Base-by-base conservation (phyloP, 257 asterid genomes). In the Nicotiana sylvestris region DNA sequence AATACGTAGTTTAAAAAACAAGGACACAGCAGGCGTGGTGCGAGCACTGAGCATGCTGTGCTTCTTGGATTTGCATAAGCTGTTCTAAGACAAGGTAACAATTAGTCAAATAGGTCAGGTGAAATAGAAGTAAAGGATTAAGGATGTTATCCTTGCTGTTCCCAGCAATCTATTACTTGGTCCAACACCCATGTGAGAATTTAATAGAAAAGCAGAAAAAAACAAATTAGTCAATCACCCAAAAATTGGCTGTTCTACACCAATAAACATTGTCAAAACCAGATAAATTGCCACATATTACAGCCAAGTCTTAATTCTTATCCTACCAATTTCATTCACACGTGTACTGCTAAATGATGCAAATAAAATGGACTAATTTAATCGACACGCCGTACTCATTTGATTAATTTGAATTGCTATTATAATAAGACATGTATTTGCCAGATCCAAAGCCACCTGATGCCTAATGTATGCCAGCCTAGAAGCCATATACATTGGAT, bases 401-500 rank as follows among this genome's bases (percentile, higher is more conserved):
- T 46, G 18, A 46, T 70, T 70, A 29, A 5, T 64, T 43, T 72
- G 61, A 0, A 12, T 46, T 78, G 8, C 18, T 17, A 32, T 78
- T 46, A 10, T 32, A 56, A 78, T 78, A 32, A 32, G 30, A 37
- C 82, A 57, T 37, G 35, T 12, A 43, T 25, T 66, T 11, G 62
- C 80, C 87, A 87, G 89, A 83, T 85, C 89, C 86, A 85, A 83
- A 49, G 78, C 84, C 90, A 83, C 87, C 86, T 84, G 91, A 74
- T 51, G 80, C 46, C 83, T 82, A 57, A 60, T 67, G 60, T 66
- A 60, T 70, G 92, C 85, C 86, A 84, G 67, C 85, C 87, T 77
- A 78, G 81, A 55, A 82, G 74, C 62, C 85, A 65, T 49, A 43
- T 25, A 37, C 91, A 87, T 83, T 61, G 88, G 86, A 87, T 80